Evolutionary conservation across 495 filamentous ascomycete species (phyloP).

Genomic region (Aspergillus leporis): DNA sequence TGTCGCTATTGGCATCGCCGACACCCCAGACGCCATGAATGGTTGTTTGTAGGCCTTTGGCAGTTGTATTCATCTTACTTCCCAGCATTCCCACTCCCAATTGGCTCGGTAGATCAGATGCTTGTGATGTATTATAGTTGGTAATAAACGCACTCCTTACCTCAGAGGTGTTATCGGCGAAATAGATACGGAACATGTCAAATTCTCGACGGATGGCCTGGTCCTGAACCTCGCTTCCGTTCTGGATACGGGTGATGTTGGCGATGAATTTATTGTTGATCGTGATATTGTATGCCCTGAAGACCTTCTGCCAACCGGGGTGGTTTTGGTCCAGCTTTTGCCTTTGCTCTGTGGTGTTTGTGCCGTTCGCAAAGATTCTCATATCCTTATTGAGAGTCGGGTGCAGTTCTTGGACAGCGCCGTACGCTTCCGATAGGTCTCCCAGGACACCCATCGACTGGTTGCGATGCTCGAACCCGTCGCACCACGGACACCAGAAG

Average conservation of each 20-base stretch:
- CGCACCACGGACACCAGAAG: slow-evolving; percentile 54
- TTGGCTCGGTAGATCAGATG: slow-evolving; percentile 23
- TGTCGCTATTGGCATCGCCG: slow-evolving; percentile 51
- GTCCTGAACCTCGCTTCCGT: background rate
- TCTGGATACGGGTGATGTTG: background rate
- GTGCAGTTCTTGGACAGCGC: background rate
- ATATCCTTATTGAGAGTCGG: slow-evolving; percentile 35
- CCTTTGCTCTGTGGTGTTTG: slow-evolving; percentile 5
- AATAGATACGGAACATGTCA: background rate
- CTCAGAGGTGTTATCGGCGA: background rate
- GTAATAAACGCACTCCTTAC: background rate
- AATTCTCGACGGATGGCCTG: background rate
- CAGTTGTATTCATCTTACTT: slow-evolving; percentile 32
- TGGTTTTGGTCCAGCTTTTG: background rate
- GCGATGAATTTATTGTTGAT: background rate
- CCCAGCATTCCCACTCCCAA: slow-evolving; percentile 18
- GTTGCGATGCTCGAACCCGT: slow-evolving; percentile 47
- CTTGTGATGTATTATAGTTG: slow-evolving; percentile 22
- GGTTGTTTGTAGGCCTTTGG: slow-evolving; percentile 33
- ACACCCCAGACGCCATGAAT: slow-evolving; percentile 45
- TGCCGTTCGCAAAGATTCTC: slow-evolving; percentile 32
- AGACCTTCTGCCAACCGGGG: background rate
- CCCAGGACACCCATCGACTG: slow-evolving; percentile 38
- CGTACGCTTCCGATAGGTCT: slow-evolving; percentile 31
- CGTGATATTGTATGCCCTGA: background rate